Conservation (phyloP, 2,329 filamentous ascomycete genomes). For the Aspergillus sp. region DNA sequence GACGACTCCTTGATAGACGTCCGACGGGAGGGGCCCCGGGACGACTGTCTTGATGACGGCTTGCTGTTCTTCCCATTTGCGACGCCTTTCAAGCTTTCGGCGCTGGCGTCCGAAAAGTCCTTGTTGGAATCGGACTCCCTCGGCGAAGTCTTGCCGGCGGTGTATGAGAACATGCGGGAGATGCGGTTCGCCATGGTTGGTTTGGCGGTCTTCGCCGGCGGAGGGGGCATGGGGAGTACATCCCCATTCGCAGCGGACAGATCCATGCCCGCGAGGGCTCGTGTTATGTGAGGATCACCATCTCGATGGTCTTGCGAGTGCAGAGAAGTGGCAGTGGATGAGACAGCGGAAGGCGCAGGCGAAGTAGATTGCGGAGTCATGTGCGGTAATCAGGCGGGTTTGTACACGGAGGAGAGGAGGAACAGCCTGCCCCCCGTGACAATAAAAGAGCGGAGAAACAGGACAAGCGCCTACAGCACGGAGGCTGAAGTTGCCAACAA, state of each 20-base stretch:
- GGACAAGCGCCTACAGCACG: conserved; percentile 16
- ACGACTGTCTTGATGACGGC: conserved; percentile 15
- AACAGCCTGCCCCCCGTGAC: conserved; percentile 15
- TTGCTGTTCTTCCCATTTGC: conserved; percentile 17
- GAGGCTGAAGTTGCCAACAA: conserved; percentile 15
- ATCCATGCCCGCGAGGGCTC: conserved; percentile 35
- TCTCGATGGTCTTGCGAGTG: conserved; percentile 29
- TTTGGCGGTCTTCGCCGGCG: conserved; percentile 24
- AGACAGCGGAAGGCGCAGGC: conserved; percentile 36
- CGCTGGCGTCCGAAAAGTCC: conserved; percentile 30
- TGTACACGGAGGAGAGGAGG: conserved; percentile 14
- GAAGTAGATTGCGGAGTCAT: conserved; percentile 34
- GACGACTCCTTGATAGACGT: conserved; percentile 23
- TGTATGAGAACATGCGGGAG: conserved; percentile 39
- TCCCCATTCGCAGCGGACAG: conserved; percentile 30
- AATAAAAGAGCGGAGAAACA: conserved; percentile 4
- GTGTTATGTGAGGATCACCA: conserved; percentile 35
- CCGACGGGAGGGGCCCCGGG: conserved; percentile 25
- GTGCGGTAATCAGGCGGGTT: conserved; percentile 21
- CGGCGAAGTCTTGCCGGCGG: conserved; percentile 27
- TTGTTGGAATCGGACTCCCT: conserved; percentile 24
- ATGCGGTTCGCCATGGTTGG: conserved; percentile 37
- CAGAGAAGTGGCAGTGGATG: conserved; percentile 32
- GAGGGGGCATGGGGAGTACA: conserved; percentile 20
- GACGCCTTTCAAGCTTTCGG: conserved; percentile 25